Conservation (phyloP, 345 rosid genomes). For the Lagerstroemia speciosa region DNA sequence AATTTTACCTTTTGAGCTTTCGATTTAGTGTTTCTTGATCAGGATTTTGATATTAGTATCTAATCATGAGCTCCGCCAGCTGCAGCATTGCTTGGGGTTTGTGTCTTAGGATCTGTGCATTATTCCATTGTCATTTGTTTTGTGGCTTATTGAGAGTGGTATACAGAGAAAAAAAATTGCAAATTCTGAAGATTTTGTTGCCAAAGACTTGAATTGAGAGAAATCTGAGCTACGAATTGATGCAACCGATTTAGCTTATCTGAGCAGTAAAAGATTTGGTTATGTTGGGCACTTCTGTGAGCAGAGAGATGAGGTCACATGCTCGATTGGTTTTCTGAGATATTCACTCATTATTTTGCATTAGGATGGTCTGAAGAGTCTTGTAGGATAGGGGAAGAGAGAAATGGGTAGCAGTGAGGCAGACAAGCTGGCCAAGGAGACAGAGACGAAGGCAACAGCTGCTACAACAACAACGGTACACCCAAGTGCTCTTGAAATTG, state of each 20-base stretch:
- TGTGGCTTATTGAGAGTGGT: not conserved
- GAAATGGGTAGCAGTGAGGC: conserved; percentile 58
- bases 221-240: not conserved
- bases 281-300: not conserved
- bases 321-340: not conserved
- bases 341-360: too few species aligned
- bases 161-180: not conserved
- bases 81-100: not conserved
- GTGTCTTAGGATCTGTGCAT: not conserved
- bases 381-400: conserved; percentile 5
- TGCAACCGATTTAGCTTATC: not conserved
- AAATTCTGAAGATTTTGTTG: not conserved
- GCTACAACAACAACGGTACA: conserved; percentile 58
- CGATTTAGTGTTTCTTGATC: not conserved
- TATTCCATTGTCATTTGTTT: not conserved
- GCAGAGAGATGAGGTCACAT: not conserved
- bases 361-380: conserved; percentile 4
- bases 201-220: not conserved
- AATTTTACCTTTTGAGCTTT: not conserved
- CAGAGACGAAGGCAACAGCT: conserved; percentile 16
- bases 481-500: conserved; percentile 7
- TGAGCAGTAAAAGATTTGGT: not conserved
- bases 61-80: not conserved
- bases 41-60: not conserved
- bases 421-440: conserved; percentile 57